These are phyloP conservation scores for Cercospora zeae-maydis DNA, from an alignment of 2,329 filamentous ascomycete genomes.

Conservation along the genomic window DNA sequence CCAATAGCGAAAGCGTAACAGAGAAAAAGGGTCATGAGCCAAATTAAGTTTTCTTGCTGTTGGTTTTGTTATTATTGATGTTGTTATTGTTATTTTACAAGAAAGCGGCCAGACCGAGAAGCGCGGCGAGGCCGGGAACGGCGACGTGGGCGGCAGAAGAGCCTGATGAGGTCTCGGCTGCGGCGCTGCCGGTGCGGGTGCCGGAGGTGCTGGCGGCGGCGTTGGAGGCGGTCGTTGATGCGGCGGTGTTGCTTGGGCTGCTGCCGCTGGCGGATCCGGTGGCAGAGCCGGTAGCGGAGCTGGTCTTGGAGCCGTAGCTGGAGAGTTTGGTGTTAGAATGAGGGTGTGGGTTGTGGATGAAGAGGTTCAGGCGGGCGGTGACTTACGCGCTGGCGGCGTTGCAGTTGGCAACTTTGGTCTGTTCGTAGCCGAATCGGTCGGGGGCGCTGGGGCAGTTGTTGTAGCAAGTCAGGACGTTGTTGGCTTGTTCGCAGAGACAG, in stretches of 20 bases:
- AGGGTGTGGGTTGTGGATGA: not conserved
- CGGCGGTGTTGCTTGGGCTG: conserved; percentile 1
- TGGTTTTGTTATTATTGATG: not conserved
- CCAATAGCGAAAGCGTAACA: not conserved
- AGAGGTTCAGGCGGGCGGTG: too few relatives aligned
- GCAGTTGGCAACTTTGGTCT: conserved; percentile 37
- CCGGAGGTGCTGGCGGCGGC: conserved; percentile 2
- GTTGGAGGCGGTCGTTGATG: not conserved
- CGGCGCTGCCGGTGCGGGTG: conserved; percentile 8
- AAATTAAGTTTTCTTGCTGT: not conserved
- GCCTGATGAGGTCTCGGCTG: conserved; percentile 4
- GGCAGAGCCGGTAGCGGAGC: conserved; percentile 51
- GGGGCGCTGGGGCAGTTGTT: conserved; percentile 57
- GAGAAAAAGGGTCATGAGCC: not conserved
- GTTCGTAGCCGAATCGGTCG: conserved; percentile 35
- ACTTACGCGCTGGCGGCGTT: conserved; percentile 35
- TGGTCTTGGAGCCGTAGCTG: conserved; percentile 39
- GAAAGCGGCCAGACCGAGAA: conserved; percentile 13
- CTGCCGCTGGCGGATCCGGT: conserved; percentile 19
- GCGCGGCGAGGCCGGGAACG: conserved; percentile 20
- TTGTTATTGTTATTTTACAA: too few relatives aligned
- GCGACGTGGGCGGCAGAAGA: conserved; percentile 14
- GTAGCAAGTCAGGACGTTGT: conserved; percentile 50
- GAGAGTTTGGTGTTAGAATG: not conserved
- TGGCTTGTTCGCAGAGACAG: conserved; percentile 58